A percentile compares a stretch with the other conserved stretches of the same genome.
Conservation (phyloP, 805 yeast genomes). For the Wickerhamia fluorescens region DNA sequence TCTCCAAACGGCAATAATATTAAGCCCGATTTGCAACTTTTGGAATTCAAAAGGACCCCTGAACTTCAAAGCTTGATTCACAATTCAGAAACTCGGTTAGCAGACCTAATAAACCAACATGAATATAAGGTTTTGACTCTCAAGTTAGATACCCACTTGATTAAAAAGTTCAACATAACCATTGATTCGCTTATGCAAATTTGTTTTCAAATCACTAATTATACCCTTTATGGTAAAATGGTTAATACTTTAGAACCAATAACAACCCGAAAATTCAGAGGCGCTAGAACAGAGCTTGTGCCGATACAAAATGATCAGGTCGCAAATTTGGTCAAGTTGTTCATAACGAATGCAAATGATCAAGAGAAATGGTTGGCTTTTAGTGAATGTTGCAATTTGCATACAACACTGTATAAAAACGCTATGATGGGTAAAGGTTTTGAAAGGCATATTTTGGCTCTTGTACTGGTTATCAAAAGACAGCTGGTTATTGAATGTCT, state of each 20-base stretch:
- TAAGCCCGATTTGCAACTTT: constrained; percentile 28
- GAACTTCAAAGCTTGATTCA: constrained; percentile 44
- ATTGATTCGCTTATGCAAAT: constrained; percentile 47
- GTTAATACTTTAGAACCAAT: constrained; percentile 48
- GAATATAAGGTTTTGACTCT: constrained; percentile 40
- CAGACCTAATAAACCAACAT: constrained; percentile 53
- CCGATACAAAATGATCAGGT: constrained; percentile 54
- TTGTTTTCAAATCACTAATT: constrained; percentile 46
- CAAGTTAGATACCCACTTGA: constrained; percentile 30
- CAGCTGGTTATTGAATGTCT: constrained; percentile 31
- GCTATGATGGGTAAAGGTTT: constrained; percentile 63
- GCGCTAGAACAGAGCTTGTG: constrained; percentile 64
- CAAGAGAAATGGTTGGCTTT: constrained; percentile 45
- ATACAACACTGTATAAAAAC: constrained; percentile 39
- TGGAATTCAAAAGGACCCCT: constrained; percentile 35
- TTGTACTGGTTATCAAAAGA: constrained; percentile 48
- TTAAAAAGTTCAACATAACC: constrained; percentile 34
- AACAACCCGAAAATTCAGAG: constrained; percentile 60
- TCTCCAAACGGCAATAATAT: constrained; percentile 28
- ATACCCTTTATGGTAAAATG: constrained; percentile 47
- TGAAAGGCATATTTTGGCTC: constrained; percentile 64
- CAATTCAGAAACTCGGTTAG: constrained; percentile 50
- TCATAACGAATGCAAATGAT: constrained; percentile 48
- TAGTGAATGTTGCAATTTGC: constrained; percentile 44
- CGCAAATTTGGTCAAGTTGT: constrained; percentile 50